A percentile compares a stretch with the other conserved stretches of the same genome.
phyloP scores from a whole-genome alignment of 1,139 yeast genomes.

The Debaryomycetaceae sp. region DNA sequence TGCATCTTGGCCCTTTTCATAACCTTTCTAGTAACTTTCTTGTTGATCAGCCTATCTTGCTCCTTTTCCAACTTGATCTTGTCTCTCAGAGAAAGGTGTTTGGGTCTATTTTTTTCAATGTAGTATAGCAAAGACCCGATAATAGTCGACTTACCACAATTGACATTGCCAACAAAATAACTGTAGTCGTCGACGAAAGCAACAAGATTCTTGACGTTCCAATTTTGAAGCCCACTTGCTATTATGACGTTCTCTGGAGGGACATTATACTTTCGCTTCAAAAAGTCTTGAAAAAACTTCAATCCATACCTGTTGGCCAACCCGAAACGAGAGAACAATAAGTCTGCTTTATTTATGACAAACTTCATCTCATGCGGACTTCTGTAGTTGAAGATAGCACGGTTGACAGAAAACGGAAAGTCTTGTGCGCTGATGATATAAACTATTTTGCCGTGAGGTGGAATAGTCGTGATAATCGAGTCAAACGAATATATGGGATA shows the following conservation, averaged over 20 bases:
- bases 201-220: constrained; percentile 45
- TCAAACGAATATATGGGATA: constrained; percentile 34
- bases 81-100: constrained; percentile 9
- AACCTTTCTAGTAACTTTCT: constrained; percentile 5
- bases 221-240: constrained; percentile 47
- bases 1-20: constrained; percentile 7
- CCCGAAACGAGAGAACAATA: constrained; percentile 36
- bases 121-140: constrained; percentile 45
- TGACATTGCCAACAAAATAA: constrained; percentile 68
- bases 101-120: constrained; percentile 12
- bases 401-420: constrained; percentile 60
- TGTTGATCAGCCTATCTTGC: constrained; percentile 14
- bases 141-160: constrained; percentile 73
- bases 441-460: constrained; percentile 48
- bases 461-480: constrained; percentile 40
- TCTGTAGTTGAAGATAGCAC: constrained; percentile 32
- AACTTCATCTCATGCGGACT: constrained; percentile 39
- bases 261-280: constrained; percentile 37
- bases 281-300: constrained; percentile 43
- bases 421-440: constrained; percentile 65
- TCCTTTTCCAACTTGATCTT: constrained; percentile 13
- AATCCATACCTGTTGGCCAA: constrained; percentile 34
- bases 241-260: constrained; percentile 45
- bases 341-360: constrained; percentile 59
- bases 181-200: constrained; percentile 38